Evolutionary conservation across 352 stramenopile species (phyloP), one percentile per base, ranked within the genome.

Genomic region (Elongisporangium anandrum): DNA sequence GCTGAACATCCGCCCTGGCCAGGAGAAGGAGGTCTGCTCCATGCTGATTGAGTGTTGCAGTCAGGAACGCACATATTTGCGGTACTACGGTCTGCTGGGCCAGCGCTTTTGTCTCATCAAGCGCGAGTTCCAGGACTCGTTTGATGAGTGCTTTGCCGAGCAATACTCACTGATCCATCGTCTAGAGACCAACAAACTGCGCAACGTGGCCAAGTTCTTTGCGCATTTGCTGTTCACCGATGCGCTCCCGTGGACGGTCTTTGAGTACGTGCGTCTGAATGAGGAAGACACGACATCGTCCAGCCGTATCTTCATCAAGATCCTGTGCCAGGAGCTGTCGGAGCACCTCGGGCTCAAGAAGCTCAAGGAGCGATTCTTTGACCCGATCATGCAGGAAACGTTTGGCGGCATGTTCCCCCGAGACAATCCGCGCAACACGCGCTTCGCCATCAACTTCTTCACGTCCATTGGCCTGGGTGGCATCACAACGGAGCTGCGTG

Each of bases 371-470:
- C 85, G 97, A 8, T 98, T 99, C 72, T 71, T 96, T 26, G 93
- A 98, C 60, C 72, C 83, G 22, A 90, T 90, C 66, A 97, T 98
- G 92, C 63, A 79, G 61, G 61, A 90, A 15, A 96, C 88, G 61
- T 99, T 98, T 57, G 82, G 73, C 12, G 97, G 96, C 4, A 82
- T 99, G 52, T 99, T 99, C 63, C 97, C 98, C 0, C 97, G 88
- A 56, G 96, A 98, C 61, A 98, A 98, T 59, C 90, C 97, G 17
- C 90, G 96, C 49, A 98, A 99, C 73, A 99, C 96, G 56, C 92
- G 97, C 19, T 99, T 99, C 64, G 96, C 97, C 4, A 99, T 99
- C 82, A 99, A 99, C 64, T 99, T 99, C 71, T 99, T 99, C 80
- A 99, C 98, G 39, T 97, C 87, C 8, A 99, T 99, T 59, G 97